A percentile compares a stretch with the other conserved stretches of the same genome.
phyloP scores from a whole-genome alignment of 2,329 filamentous ascomycete species.

The Nemania serpens region DNA sequence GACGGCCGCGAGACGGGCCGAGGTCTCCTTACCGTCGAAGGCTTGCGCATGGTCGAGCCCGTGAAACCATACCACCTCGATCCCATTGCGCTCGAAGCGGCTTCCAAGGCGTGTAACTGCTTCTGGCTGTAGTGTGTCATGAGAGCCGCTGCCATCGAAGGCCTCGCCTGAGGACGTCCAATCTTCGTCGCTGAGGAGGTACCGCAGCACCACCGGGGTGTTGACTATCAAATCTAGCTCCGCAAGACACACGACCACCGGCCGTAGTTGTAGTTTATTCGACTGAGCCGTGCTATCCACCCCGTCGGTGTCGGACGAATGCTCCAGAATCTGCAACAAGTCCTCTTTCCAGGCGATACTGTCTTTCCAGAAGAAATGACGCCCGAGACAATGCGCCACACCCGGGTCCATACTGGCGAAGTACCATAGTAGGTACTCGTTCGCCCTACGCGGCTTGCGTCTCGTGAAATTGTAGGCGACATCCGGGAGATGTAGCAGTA shows the following conservation, averaged over 20 bases:
- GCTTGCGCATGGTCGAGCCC: conserved; percentile 67
- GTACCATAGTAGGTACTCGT: conserved; percentile 72
- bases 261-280: conserved; percentile 23
- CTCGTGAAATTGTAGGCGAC: conserved; percentile 74
- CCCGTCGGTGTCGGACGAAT: conserved; percentile 14
- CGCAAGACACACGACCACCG: conserved; percentile 62
- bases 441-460: conserved; percentile 58
- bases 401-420: conserved; percentile 71
- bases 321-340: conserved; percentile 44
- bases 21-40: conserved; percentile 49
- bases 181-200: conserved; percentile 52
- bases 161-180: conserved; percentile 31
- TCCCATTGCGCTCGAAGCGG: conserved; percentile 42
- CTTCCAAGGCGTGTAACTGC: conserved; percentile 13
- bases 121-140: conserved; percentile 35
- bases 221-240: conserved; percentile 69
- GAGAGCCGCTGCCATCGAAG: conserved; percentile 31
- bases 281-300: conserved; percentile 16
- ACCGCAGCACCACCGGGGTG: conserved; percentile 60
- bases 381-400: conserved; percentile 65
- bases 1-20: conserved; percentile 37
- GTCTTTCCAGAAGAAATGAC: conserved; percentile 74
- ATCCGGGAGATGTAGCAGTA: conserved; percentile 70
- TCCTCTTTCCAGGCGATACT: conserved; percentile 74
- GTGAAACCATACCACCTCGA: conserved; percentile 66